Base-by-base conservation (phyloP, 495 filamentous ascomycete species). In the Aspergillus conjunctus region DNA sequence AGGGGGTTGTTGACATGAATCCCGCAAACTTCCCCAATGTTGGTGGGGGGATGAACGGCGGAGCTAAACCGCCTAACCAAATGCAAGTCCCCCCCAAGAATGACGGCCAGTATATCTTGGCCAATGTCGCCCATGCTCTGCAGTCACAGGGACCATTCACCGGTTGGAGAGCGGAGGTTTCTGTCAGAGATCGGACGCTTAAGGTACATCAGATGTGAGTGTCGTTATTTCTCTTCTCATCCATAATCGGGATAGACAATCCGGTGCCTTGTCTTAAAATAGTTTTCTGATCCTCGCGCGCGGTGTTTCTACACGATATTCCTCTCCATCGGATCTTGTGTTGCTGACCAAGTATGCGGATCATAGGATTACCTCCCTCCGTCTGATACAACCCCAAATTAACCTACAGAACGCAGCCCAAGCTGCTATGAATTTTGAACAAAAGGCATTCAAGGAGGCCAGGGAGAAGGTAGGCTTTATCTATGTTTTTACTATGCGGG, bases 1-100 rank as follows among this genome's bases (percentile, higher is more conserved):
- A 74, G 70, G 77, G 77, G 75, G 75, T 72, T 73, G 68, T 73
- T 66, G 73, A 70, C 70, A 80, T 83, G 80, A 82, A 82, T 79
- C 71, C 75, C 56, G 76, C 67, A 63, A 75, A 77, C 60, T 80
- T 79, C 58, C 61, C 72, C 60, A 80, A 83, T 61, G 69, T 71
- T 55, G 74, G 73, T 67, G 75, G 70, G 65, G 76, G 55, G 62
- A 73, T 78, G 73, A 69, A 70, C 51, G 71, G 64, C 44, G 68
- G 67, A 53, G 71, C 71, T 64, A 75, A 73, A 46, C 69, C 75
- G 46, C 72, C 63, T 54, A 70, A 65, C 55, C 68, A 68, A 51
- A 75, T 78, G 66, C 69, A 68, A 60, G 69, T 58, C 51, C 59
- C 60, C 33, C 70, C 64, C 30, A 76, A 73, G 52, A 69, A 66